These are phyloP conservation scores for Metschnikowia amazonensis DNA, from an alignment of 805 yeast species.

Conservation along the genomic window DNA sequence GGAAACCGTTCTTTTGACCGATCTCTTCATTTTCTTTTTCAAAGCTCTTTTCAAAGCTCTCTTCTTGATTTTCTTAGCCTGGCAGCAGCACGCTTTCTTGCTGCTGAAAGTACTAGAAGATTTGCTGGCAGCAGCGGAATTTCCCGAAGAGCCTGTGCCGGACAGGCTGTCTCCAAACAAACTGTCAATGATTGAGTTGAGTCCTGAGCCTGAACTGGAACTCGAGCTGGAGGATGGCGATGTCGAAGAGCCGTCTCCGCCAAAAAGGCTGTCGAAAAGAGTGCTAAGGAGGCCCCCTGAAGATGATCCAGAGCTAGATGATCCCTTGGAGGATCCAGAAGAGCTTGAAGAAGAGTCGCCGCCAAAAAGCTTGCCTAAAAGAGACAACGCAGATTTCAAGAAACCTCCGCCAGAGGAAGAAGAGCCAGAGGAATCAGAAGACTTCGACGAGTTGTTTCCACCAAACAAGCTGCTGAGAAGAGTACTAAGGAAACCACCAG, in stretches of 20 bases:
- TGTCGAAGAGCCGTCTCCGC: slow-evolving; percentile 4
- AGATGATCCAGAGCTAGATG: slow-evolving; percentile 1
- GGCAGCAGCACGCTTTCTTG: slow-evolving; percentile 25
- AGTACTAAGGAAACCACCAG: slow-evolving; percentile 12
- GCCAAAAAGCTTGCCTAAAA: slow-evolving; percentile 3
- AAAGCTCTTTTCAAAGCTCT: slow-evolving; percentile 25
- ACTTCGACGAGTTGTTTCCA: slow-evolving; percentile 4
- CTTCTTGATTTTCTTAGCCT: slow-evolving; percentile 16
- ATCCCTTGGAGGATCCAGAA: slow-evolving; percentile 3
- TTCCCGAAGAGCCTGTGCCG: slow-evolving; percentile 7
- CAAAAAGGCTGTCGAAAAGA: slow-evolving; percentile 5
- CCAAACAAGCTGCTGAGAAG: slow-evolving; percentile 10
- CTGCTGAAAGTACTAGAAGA: slow-evolving; percentile 8
- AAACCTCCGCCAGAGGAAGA: slow-evolving; percentile 6
- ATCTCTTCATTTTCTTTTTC: slow-evolving; percentile 18
- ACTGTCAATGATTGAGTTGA: slow-evolving; percentile 10
- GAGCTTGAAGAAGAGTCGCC: neutral
- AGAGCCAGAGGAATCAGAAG: neutral
- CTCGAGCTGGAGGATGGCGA: slow-evolving; percentile 5
- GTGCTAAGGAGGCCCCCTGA: slow-evolving; percentile 6
- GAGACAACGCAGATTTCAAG: slow-evolving; percentile 1
- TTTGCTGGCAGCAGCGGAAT: slow-evolving; percentile 7
- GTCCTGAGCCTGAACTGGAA: slow-evolving; percentile 6
- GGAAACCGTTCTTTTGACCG: slow-evolving; percentile 21
- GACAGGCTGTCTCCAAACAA: slow-evolving; percentile 11